phyloP scores from a whole-genome alignment of 768 basidiomycete species.

The Phanerochaete carnosa region DNA sequence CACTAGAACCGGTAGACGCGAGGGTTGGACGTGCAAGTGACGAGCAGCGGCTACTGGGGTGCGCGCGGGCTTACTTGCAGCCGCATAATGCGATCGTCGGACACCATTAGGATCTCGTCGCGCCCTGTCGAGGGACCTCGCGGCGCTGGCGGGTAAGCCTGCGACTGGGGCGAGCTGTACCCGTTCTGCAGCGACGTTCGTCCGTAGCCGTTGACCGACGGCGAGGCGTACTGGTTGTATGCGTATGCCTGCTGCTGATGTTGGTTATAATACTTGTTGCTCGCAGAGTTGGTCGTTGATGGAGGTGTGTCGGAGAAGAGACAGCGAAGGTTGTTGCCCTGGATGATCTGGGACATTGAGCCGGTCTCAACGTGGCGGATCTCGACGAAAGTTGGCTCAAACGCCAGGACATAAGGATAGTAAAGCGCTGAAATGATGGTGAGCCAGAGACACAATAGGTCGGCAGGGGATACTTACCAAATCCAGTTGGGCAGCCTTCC shows the following conservation, averaged over 20 bases:
- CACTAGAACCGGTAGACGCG: slow-evolving; percentile 1
- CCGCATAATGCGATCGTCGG: slow-evolving; percentile 81
- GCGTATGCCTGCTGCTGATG: slow-evolving; percentile 26
- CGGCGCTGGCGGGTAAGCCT: slow-evolving; percentile 42
- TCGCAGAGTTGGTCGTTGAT: slow-evolving; percentile 65
- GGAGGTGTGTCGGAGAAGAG: slow-evolving; percentile 94
- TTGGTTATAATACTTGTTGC: slow-evolving; percentile 30
- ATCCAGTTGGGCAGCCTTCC: slow-evolving; percentile 93
- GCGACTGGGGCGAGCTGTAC: slow-evolving; percentile 33
- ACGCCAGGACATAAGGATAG: slow-evolving; percentile 94
- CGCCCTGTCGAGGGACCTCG: slow-evolving; percentile 48
- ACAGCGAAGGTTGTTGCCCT: slow-evolving; percentile 84
- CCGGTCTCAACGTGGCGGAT: slow-evolving; percentile 95
- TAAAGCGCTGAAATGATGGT: slow-evolving; percentile 66
- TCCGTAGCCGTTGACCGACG: slow-evolving; percentile 32
- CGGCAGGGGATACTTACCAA: slow-evolving; percentile 60
- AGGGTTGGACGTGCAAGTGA: slow-evolving; percentile 6
- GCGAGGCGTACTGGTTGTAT: slow-evolving; percentile 15
- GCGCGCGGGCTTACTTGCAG: slow-evolving; percentile 42
- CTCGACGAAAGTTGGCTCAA: slow-evolving; percentile 96
- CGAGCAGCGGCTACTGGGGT: slow-evolving; percentile 12
- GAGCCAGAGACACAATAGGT: background rate
- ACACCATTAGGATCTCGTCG: slow-evolving; percentile 87
- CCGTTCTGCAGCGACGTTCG: slow-evolving; percentile 24
- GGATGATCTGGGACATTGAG: slow-evolving; percentile 89